Evolutionary conservation across 2,329 filamentous ascomycete species (phyloP).

Genomic region (Sclerotinia minor): DNA sequence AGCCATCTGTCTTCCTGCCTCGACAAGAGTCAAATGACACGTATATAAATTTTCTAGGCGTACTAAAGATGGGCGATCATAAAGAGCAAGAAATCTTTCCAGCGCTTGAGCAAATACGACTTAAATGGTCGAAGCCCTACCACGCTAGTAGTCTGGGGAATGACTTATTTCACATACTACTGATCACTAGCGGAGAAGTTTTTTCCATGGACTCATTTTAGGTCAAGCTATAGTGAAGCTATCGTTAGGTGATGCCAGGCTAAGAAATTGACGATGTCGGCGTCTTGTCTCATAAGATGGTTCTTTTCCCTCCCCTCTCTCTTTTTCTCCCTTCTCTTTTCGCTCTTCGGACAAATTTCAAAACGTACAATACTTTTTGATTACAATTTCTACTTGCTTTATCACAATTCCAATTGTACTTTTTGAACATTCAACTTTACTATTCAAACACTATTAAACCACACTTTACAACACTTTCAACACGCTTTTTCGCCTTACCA

Average conservation of each 20-base stretch:
- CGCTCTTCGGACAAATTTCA: not conserved
- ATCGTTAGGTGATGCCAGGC: not conserved
- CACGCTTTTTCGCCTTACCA: too few relatives aligned
- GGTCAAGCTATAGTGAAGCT: not conserved
- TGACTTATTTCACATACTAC: not conserved
- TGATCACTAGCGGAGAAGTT: not conserved
- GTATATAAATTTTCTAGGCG: not conserved
- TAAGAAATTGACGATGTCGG: not conserved
- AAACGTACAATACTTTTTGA: not conserved
- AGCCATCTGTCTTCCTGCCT: not conserved
- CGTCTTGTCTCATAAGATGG: not conserved
- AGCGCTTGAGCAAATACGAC: too few relatives aligned
- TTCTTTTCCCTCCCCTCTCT: too few relatives aligned
- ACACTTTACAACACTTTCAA: too few relatives aligned
- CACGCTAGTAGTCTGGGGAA: not conserved
- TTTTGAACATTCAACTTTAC: not conserved
- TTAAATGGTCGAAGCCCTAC: not conserved
- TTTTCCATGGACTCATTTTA: not conserved
- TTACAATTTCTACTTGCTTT: not conserved
- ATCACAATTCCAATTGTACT: not conserved
- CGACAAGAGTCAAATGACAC: not conserved
- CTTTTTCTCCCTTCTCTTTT: not conserved
- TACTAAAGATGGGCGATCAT: too few relatives aligned
- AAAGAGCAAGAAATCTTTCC: not conserved
- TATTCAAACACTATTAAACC: too few relatives aligned